Evolutionary conservation across 2,329 filamentous ascomycete genomes (phyloP).

Genomic region (Pyricularia pennisetigena): DNA sequence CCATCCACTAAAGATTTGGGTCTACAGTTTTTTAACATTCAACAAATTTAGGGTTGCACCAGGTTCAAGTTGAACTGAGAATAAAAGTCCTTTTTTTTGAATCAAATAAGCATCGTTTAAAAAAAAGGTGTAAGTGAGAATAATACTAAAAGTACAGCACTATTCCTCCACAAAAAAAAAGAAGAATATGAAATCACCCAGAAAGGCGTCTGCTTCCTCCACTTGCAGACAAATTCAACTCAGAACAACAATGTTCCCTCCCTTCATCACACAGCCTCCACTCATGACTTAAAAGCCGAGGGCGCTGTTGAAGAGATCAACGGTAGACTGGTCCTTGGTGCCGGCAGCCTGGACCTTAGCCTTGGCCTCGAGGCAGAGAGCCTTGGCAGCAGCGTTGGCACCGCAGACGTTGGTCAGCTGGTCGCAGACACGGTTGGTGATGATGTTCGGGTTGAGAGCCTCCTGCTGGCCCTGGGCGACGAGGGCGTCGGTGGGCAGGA

Average conservation of each 20-base stretch:
- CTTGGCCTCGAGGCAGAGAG: conserved; percentile 36
- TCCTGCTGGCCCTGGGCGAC: conserved; percentile 42
- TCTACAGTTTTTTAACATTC: too few species aligned
- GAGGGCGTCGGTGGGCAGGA: conserved; percentile 44
- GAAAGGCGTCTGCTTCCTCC: background rate
- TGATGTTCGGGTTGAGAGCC: conserved; percentile 53
- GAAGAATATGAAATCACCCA: background rate
- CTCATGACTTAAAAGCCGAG: conserved; percentile 19
- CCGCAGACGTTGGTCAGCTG: conserved; percentile 49
- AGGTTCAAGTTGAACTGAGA: background rate
- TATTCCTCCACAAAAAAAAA: background rate
- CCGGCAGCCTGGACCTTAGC: conserved; percentile 38
- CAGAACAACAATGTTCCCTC: too few species aligned
- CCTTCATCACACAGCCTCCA: too few species aligned
- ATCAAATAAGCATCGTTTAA: conserved; percentile 1
- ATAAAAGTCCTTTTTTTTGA: background rate
- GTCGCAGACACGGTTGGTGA: conserved; percentile 52
- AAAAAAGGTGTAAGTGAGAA: background rate
- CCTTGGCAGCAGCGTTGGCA: conserved; percentile 44
- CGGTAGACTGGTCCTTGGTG: conserved; percentile 36
- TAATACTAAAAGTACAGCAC: background rate
- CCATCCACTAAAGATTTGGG: too few species aligned
- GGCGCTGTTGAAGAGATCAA: conserved; percentile 34
- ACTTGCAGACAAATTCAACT: background rate
- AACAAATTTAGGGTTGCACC: too few species aligned